phyloP scores from a whole-genome alignment of 2,329 filamentous ascomycete genomes.

The Coniochaeta sp. region DNA sequence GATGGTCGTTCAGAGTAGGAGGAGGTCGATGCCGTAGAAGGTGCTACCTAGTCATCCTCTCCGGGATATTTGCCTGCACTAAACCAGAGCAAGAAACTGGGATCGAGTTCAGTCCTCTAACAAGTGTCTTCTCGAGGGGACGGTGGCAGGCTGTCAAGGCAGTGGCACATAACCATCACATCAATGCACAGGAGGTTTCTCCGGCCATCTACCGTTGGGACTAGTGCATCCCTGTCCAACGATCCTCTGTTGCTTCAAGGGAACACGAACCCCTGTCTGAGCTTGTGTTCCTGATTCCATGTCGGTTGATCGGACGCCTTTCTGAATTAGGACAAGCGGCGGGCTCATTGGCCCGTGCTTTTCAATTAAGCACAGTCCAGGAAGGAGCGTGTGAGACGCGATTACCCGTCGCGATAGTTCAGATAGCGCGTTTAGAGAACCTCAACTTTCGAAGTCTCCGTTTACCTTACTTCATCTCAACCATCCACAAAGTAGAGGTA shows the following conservation, averaged over 20 bases:
- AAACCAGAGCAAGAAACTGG: background rate
- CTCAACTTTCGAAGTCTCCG: background rate
- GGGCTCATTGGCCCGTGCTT: slow-evolving; percentile 4
- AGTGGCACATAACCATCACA: background rate
- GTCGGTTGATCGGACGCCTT: background rate
- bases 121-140: background rate
- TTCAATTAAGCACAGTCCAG: slow-evolving; percentile 10
- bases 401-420: slow-evolving; percentile 5
- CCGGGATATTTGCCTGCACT: background rate
- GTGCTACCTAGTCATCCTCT: background rate
- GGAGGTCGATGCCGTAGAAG: background rate
- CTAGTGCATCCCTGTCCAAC: background rate
- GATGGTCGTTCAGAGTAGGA: slow-evolving; percentile 1
- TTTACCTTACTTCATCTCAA: background rate
- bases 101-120: background rate
- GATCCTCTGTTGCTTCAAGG: background rate
- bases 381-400: slow-evolving; percentile 1
- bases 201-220: background rate
- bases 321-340: background rate
- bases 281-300: background rate
- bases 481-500: too few species aligned
- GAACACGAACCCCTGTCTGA: background rate
- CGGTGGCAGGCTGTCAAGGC: background rate
- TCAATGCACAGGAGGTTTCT: background rate
- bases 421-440: background rate